Percentiles rank a stretch among this genome's conserved stretches.
Conservation (phyloP, 108 stramenopile genomes). For the Hondaea fermentalgiana region DNA sequence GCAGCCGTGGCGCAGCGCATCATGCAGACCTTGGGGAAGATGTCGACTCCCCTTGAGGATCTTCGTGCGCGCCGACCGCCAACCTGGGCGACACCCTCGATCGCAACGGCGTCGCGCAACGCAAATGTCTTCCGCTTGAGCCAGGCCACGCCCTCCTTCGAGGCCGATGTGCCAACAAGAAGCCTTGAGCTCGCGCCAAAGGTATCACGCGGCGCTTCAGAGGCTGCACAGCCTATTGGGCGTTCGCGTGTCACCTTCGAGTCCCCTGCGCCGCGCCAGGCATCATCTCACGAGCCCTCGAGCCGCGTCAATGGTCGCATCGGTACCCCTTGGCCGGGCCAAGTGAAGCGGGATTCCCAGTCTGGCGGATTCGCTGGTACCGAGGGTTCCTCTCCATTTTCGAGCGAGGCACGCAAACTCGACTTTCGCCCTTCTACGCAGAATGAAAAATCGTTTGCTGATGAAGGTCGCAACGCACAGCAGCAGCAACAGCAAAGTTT, state of each 20-base stretch:
- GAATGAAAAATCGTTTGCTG: neutral
- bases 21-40: neutral
- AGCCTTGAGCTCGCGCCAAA: neutral
- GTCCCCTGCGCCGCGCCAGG: neutral
- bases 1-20: slow-evolving; percentile 5
- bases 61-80: neutral
- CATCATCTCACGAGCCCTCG: neutral
- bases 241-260: neutral
- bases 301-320: neutral
- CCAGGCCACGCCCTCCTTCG: neutral
- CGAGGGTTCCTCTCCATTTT: neutral
- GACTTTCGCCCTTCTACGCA: neutral
- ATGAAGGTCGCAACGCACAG: too few relatives aligned
- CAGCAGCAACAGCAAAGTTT: too few relatives aligned
- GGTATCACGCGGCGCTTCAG: neutral
- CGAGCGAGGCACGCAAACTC: neutral
- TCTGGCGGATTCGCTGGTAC: too few relatives aligned
- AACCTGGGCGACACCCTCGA: neutral
- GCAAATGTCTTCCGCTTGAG: neutral
- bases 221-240: neutral
- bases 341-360: too few relatives aligned
- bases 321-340: too few relatives aligned
- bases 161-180: neutral
- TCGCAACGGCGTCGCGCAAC: neutral
- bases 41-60: slow-evolving; percentile 15